Evolutionary conservation across 805 yeast genomes (phyloP).

Genomic region (Starmera amethionina): DNA sequence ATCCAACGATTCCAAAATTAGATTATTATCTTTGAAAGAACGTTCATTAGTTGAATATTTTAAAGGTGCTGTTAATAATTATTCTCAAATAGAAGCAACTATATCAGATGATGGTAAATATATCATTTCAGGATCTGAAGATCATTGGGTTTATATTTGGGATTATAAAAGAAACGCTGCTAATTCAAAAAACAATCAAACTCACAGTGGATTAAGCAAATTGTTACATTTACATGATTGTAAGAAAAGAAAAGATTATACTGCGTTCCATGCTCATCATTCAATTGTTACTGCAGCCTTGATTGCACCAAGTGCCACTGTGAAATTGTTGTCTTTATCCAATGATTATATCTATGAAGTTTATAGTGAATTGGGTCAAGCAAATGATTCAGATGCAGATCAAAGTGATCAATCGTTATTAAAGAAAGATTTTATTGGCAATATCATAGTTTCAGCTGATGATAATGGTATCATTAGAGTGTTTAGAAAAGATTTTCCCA

Average conservation of each 20-base stretch:
- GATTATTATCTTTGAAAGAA: constrained; percentile 50
- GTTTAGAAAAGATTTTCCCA: constrained; percentile 71
- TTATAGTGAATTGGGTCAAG: constrained; percentile 19
- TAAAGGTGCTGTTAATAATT: constrained; percentile 63
- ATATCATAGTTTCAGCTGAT: constrained; percentile 70
- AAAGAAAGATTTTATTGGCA: constrained; percentile 23
- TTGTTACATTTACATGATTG: constrained; percentile 5
- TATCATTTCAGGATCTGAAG: constrained; percentile 77
- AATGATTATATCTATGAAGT: constrained; percentile 75
- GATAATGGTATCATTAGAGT: constrained; percentile 63
- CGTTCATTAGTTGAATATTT: constrained; percentile 53
- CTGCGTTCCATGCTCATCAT: constrained; percentile 71
- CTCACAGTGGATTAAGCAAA: constrained; percentile 1
- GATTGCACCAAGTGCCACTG: constrained; percentile 67
- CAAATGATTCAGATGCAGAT: constrained; percentile 3
- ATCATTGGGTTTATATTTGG: constrained; percentile 85
- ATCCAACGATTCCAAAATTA: constrained; percentile 71
- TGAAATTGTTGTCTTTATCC: constrained; percentile 54
- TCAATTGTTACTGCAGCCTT: constrained; percentile 64
- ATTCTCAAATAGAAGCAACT: constrained; percentile 63
- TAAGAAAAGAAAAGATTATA: constrained; percentile 48
- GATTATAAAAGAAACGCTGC: constrained; percentile 24
- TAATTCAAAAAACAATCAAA: constrained; percentile 1
- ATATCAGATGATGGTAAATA: constrained; percentile 45
- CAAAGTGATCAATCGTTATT: constrained; percentile 10